phyloP scores from a whole-genome alignment of 805 yeast genomes.

The Jamesozyma gamospora region DNA sequence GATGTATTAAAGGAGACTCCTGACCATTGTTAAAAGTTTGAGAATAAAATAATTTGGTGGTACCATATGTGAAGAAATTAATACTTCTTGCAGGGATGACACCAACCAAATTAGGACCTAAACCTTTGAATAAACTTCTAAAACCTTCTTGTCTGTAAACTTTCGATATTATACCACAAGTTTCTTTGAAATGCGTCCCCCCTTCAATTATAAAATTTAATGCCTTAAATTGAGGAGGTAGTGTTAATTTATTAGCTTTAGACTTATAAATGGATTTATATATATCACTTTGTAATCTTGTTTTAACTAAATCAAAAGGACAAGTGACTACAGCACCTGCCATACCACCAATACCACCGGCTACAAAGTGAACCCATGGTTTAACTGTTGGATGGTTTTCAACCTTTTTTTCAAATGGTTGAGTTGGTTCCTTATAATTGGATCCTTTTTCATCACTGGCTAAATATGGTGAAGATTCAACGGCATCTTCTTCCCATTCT shows the following conservation, averaged over 20 bases:
- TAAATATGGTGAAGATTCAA: conserved; percentile 48
- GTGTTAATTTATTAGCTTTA: conserved; percentile 6
- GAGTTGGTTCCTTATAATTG: conserved; percentile 34
- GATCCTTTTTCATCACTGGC: conserved; percentile 68
- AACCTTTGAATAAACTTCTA: conserved; percentile 80
- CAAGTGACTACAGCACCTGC: conserved; percentile 91
- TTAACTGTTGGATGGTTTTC: conserved; percentile 26
- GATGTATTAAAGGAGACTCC: conserved; percentile 78
- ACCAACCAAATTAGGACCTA: conserved; percentile 95
- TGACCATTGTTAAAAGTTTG: conserved; percentile 57
- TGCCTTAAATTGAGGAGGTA: conserved; percentile 3
- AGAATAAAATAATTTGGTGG: conserved; percentile 72
- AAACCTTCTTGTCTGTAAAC: conserved; percentile 74
- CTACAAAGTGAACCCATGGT: conserved; percentile 74
- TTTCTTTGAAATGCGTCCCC: conserved; percentile 69
- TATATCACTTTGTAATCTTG: conserved; percentile 85
- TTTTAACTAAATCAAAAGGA: conserved; percentile 93
- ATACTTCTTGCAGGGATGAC: conserved; percentile 97
- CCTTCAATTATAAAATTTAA: conserved; percentile 36
- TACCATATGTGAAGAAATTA: conserved; percentile 92
- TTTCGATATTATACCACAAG: conserved; percentile 57
- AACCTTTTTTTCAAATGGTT: conserved; percentile 11
- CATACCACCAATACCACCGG: conserved; percentile 95
- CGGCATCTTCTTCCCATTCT: conserved; percentile 43
- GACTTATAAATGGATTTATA: conserved; percentile 47